Evolutionary conservation across 1,284 basidiomycete species (phyloP), one percentile per base, ranked within the genome.

Genomic region (Pholiota adiposa): DNA sequence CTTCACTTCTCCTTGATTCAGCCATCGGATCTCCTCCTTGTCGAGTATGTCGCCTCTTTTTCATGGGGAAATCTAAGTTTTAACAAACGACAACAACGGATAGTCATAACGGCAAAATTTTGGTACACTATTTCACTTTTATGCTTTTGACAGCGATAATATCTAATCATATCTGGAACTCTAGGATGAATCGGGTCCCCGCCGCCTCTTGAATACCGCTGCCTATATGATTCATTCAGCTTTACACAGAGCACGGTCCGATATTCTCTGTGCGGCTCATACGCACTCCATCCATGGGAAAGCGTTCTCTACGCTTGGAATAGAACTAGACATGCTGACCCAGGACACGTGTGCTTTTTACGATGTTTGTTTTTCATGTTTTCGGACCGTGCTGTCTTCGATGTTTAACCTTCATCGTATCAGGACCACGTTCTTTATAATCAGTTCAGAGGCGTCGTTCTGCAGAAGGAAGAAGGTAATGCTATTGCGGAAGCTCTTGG

Each of bases 241-340:
- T 3, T 79, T 88, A 52, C 86, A 87, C 68, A 74, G 76, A 14
- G 81, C 82, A n/a, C 81, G 86, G 21, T 84, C 85, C 0, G 87
- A 89, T 65, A 79, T 88, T 18, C 66, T 83, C 34, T 86, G 86
- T 40, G 86, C 85, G 4, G 87, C 86, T 4, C 88, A 89, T 71
- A 83, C 83, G 18, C 87, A 90, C 70, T 83, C 82, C 4, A 72
- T 83, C 25, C 77, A 84, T 67, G 88, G 86, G n/a, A 85, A 85
- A 66, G 82, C 86, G 0, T 89, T 86, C 74, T 79, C 82, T 14
- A 77, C 83, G 1, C 77, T 89, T 7, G 86, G 86, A 9, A 77
- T 80, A 43, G 79, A 80, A 40, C 75, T 88, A 52, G 82, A 87
- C 54, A 78, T 83, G 66, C 73, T 81, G 46, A 80, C 79, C 8